Conservation (phyloP, 805 yeast species). For the Yarrowia sp. region DNA sequence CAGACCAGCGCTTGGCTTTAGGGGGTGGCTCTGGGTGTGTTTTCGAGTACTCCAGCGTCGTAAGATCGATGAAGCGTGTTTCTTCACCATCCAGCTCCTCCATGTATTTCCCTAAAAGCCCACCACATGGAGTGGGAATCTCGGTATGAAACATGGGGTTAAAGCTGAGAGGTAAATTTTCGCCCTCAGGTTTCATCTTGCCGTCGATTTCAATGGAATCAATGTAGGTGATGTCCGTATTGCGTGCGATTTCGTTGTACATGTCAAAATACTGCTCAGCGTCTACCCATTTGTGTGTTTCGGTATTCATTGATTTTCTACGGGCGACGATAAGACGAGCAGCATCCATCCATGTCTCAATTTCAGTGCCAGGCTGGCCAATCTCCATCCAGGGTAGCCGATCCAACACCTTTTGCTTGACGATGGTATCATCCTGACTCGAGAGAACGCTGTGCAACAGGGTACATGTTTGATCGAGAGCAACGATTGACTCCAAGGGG, state of each 20-base stretch:
- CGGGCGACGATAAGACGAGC: background rate
- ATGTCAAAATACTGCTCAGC: background rate
- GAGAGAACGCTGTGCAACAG: background rate
- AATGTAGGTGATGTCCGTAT: background rate
- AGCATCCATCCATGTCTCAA: background rate
- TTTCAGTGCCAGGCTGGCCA: background rate
- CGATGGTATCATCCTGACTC: background rate
- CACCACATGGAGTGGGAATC: background rate
- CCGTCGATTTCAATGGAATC: constrained; percentile 2
- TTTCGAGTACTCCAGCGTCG: background rate
- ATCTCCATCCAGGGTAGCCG: constrained; percentile 2
- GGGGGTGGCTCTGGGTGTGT: background rate
- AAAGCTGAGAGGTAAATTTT: background rate
- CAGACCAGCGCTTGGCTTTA: background rate
- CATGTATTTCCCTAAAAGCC: background rate
- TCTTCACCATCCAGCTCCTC: background rate
- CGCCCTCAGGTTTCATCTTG: background rate
- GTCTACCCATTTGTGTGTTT: background rate
- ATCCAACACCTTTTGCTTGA: background rate
- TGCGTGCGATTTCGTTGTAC: background rate
- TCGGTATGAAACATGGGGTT: background rate
- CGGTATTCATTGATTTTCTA: background rate
- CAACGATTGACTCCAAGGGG: background rate
- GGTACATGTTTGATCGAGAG: background rate
- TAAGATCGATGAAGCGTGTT: constrained; percentile 4